phyloP scores from a whole-genome alignment of 495 filamentous ascomycete genomes.

The Talaromyces adpressus region DNA sequence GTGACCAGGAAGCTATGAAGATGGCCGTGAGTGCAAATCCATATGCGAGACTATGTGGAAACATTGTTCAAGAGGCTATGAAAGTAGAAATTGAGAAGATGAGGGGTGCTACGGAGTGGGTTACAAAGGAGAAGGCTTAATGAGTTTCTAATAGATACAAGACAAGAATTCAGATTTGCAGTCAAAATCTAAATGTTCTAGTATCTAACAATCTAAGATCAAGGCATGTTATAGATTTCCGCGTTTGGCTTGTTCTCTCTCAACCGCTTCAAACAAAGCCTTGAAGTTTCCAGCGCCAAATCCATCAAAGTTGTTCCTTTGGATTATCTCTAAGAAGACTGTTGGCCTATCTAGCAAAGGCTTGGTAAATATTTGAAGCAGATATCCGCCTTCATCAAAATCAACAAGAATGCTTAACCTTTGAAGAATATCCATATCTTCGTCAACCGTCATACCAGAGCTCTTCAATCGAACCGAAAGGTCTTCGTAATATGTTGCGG shows the following conservation, averaged over 20 bases:
- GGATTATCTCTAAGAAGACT: conserved; percentile 81
- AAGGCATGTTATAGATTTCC: too few species aligned
- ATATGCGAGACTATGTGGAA: too few species aligned
- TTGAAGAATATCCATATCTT: conserved; percentile 62
- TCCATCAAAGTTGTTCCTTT: conserved; percentile 69
- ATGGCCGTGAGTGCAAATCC: too few species aligned
- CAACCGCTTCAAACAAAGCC: conserved; percentile 76
- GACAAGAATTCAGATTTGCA: too few species aligned
- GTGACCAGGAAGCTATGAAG: too few species aligned
- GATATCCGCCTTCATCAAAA: conserved; percentile 76
- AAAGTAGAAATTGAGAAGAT: too few species aligned
- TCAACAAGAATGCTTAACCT: conserved; percentile 71
- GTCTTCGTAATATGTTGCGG: conserved; percentile 61
- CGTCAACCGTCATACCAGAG: conserved; percentile 40
- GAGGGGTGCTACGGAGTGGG: too few species aligned
- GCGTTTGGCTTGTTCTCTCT: conserved; percentile 45
- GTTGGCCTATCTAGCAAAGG: conserved; percentile 78
- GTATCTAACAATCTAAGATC: too few species aligned
- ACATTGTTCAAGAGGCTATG: too few species aligned
- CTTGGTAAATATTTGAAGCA: conserved; percentile 76
- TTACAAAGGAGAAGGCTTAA: too few species aligned
- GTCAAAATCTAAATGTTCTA: too few species aligned
- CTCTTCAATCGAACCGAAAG: conserved; percentile 49
- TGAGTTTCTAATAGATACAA: too few species aligned
- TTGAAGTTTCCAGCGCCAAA: conserved; percentile 88